Evolutionary conservation across 345 rosid species (phyloP).

Genomic region (Pistacia atlantica): DNA sequence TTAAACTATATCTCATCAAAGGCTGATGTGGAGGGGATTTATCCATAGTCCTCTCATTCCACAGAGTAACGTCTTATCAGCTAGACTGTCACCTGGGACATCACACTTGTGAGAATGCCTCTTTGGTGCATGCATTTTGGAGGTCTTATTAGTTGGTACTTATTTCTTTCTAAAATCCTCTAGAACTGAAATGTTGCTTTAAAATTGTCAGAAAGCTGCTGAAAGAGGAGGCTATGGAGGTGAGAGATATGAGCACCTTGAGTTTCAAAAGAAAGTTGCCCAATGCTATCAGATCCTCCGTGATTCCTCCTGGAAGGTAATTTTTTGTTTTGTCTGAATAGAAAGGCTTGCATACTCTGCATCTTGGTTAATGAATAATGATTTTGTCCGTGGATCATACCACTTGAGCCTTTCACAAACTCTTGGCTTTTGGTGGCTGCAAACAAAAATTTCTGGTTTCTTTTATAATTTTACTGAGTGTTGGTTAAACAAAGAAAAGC

Average conservation of each 20-base stretch:
- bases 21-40: too few relatives aligned
- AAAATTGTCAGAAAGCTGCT: constrained; percentile 67
- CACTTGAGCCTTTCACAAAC: not conserved
- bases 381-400: not conserved
- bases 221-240: constrained; percentile 96
- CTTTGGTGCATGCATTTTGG: constrained; percentile 4
- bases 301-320: constrained; percentile 90
- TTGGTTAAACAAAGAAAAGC: not conserved
- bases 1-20: too few relatives aligned
- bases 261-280: constrained; percentile 82
- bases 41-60: too few relatives aligned
- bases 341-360: not conserved
- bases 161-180: not conserved
- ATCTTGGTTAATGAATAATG: not conserved
- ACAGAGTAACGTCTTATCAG: too few relatives aligned
- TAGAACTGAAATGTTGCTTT: not conserved
- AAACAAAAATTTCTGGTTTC: not conserved
- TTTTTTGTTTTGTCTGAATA: not conserved
- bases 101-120: not conserved
- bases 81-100: too few relatives aligned
- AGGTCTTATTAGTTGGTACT: not conserved
- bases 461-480: not conserved
- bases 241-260: constrained; percentile 87
- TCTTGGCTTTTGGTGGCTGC: not conserved
- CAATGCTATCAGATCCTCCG: constrained; percentile 52